Conservation (phyloP, 768 basidiomycete species). For the Amanita rubescens region DNA sequence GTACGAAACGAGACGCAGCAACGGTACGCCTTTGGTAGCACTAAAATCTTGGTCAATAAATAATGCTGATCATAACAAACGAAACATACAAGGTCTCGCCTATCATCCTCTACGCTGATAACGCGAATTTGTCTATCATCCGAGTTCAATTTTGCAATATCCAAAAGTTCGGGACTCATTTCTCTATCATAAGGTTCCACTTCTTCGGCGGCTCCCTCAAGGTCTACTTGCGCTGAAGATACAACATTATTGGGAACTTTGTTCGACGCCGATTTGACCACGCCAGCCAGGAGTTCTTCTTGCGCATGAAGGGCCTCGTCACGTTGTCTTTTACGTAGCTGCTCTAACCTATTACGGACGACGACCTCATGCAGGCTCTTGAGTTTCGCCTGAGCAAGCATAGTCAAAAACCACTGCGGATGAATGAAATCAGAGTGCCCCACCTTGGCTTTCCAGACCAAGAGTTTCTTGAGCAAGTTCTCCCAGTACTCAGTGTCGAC, state of each 20-base stretch:
- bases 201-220: constrained; percentile 43
- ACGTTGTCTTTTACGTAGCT: constrained; percentile 90
- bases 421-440: background rate
- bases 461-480: constrained; percentile 76
- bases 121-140: constrained; percentile 84
- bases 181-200: constrained; percentile 74
- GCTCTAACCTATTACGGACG: constrained; percentile 91
- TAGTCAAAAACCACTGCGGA: background rate
- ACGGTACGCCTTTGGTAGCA: constrained; percentile 74
- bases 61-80: background rate
- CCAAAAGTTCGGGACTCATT: constrained; percentile 79
- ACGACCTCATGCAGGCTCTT: constrained; percentile 93
- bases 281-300: constrained; percentile 80
- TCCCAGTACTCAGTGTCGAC: constrained; percentile 99
- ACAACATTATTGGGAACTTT: constrained; percentile 29
- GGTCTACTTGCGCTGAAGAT: constrained; percentile 21
- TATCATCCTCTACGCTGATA: constrained; percentile 60
- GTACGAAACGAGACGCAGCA: constrained; percentile 81
- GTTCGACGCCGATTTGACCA: constrained; percentile 49
- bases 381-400: constrained; percentile 64
- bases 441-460: constrained; percentile 98
- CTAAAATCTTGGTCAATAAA: constrained; percentile 28
- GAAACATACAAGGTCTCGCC: constrained; percentile 50
- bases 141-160: constrained; percentile 57
- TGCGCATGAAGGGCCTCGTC: constrained; percentile 95